Percentiles rank a stretch among this genome's conserved stretches.
Conservation (phyloP, 192 early-diverging fungal species). For the Geosiphon pyriformis region DNA sequence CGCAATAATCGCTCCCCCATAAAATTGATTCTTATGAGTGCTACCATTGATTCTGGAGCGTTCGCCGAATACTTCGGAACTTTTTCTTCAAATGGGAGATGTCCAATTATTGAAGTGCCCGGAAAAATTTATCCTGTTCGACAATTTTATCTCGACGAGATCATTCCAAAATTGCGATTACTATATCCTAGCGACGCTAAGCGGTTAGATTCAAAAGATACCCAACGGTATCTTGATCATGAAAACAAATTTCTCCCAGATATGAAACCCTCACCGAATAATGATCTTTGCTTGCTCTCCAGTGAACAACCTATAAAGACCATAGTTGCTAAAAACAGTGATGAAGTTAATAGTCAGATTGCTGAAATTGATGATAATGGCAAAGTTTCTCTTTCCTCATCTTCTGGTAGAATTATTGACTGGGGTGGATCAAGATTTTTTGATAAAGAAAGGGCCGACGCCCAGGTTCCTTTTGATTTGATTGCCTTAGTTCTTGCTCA, state of each 20-base stretch:
- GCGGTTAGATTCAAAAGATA: slow-evolving; percentile 31
- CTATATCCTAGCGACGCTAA: slow-evolving; percentile 26
- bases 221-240: slow-evolving; percentile 37
- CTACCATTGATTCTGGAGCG: slow-evolving; percentile 45
- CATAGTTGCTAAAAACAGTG: slow-evolving; percentile 9
- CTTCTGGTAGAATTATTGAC: slow-evolving; percentile 18
- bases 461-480: slow-evolving; percentile 35
- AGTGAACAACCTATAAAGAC: background rate
- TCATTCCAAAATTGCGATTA: slow-evolving; percentile 25
- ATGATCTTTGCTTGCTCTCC: background rate
- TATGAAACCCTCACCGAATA: slow-evolving; percentile 22
- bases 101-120: slow-evolving; percentile 53
- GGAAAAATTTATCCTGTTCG: slow-evolving; percentile 56
- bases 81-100: slow-evolving; percentile 38
- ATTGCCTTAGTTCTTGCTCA: slow-evolving; percentile 39
- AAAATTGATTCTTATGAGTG: slow-evolving; percentile 49
- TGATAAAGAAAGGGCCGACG: slow-evolving; percentile 37
- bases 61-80: slow-evolving; percentile 47
- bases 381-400: background rate
- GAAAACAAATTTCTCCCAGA: slow-evolving; percentile 33
- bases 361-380: slow-evolving; percentile 37
- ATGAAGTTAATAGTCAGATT: slow-evolving; percentile 19
- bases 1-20: slow-evolving; percentile 34
- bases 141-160: slow-evolving; percentile 55
- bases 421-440: slow-evolving; percentile 33